Percentiles rank a stretch among this genome's conserved stretches.
phyloP scores from a whole-genome alignment of 495 filamentous ascomycete genomes.

The Neurospora sp. region DNA sequence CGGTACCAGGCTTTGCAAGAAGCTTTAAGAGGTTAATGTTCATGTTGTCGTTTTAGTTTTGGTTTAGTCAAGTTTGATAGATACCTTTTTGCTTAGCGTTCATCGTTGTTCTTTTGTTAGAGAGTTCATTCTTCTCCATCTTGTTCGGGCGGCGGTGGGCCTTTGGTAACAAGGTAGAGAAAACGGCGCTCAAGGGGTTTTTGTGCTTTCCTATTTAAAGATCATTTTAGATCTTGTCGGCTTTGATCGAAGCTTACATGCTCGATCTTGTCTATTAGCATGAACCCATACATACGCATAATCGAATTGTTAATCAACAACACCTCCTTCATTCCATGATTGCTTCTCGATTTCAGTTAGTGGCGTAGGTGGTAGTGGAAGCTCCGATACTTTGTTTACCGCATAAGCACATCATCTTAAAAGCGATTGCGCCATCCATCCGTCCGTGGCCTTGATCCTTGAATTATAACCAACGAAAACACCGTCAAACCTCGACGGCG shows the following conservation, averaged over 20 bases:
- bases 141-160: background rate
- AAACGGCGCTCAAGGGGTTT: background rate
- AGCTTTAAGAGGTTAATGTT: slow-evolving; percentile 4
- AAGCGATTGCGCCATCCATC: background rate
- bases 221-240: no score
- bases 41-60: background rate
- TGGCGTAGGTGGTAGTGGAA: background rate
- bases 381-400: background rate
- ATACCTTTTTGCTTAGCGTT: background rate
- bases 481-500: background rate
- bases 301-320: background rate
- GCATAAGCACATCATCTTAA: background rate
- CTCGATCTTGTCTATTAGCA: background rate
- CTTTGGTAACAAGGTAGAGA: background rate
- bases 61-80: background rate
- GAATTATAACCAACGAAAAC: background rate
- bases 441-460: background rate
- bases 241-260: no score
- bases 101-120: background rate
- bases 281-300: background rate
- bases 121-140: background rate
- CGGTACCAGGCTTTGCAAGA: slow-evolving; percentile 33
- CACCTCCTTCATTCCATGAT: no score
- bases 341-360: background rate
- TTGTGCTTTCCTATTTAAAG: background rate